These are phyloP conservation scores for Arthroderma sp. DNA, from an alignment of 2,329 filamentous ascomycete species.

Conservation along the genomic window DNA sequence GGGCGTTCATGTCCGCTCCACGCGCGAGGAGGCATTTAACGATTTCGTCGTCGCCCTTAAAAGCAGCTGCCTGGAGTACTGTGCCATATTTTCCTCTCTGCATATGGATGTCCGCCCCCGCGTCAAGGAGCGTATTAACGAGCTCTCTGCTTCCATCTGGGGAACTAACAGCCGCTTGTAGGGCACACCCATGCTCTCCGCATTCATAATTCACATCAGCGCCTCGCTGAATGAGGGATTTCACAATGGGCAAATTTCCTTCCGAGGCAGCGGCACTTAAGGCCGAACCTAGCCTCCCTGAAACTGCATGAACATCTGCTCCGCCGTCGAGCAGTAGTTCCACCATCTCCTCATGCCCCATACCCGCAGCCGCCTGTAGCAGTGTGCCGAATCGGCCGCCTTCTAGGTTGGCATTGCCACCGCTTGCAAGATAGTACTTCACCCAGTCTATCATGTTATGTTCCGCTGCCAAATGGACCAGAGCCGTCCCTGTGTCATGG, in stretches of 20 bases:
- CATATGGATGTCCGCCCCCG: conserved; percentile 15
- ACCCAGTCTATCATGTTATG: background rate
- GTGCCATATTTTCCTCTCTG: background rate
- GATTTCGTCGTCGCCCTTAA: background rate
- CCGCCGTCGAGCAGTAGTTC: background rate
- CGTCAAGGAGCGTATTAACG: conserved; percentile 11
- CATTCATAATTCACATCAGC: conserved; percentile 5
- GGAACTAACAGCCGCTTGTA: conserved; percentile 6
- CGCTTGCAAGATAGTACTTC: background rate
- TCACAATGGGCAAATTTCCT: background rate
- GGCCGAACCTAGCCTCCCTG: background rate
- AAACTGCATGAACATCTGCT: background rate
- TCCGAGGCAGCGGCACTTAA: background rate
- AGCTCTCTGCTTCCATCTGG: conserved; percentile 7
- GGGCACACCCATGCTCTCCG: background rate
- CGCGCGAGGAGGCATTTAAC: conserved; percentile 1
- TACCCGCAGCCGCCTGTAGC: background rate
- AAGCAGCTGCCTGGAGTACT: conserved; percentile 4
- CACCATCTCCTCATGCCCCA: conserved; percentile 1
- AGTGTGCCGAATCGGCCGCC: background rate
- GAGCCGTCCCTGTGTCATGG: background rate
- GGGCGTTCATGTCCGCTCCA: background rate
- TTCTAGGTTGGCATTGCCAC: background rate
- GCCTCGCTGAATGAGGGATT: background rate
- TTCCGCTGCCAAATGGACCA: background rate